phyloP scores from a whole-genome alignment of 2,329 filamentous ascomycete species.

The Macroventuria anomochaeta region DNA sequence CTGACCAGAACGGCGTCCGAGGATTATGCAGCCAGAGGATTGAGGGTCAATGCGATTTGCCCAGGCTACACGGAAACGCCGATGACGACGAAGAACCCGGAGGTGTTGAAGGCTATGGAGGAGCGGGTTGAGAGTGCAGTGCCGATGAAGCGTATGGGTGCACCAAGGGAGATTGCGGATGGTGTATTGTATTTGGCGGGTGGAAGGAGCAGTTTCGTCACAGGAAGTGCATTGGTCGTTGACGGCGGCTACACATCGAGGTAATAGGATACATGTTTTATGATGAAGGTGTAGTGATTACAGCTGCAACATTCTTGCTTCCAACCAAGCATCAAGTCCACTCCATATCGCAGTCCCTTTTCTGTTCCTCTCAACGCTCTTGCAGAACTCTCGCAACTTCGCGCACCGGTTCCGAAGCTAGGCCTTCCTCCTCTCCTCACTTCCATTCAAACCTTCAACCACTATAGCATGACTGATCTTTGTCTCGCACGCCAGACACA shows the following conservation, averaged over 20 bases:
- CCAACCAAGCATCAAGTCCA: too few species aligned
- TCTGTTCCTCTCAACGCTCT: too few species aligned
- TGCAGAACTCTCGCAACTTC: too few species aligned
- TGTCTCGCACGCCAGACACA: too few species aligned
- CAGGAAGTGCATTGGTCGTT: constrained; percentile 31
- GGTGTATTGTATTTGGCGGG: constrained; percentile 37
- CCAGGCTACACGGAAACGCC: constrained; percentile 37
- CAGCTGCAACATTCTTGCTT: too few species aligned
- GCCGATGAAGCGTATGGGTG: constrained; percentile 34
- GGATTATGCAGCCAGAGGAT: constrained; percentile 52
- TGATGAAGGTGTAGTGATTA: too few species aligned
- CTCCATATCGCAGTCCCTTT: too few species aligned
- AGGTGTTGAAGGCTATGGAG: constrained; percentile 32
- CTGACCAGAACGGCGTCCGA: constrained; percentile 53
- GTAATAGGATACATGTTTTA: not conserved
- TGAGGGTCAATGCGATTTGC: constrained; percentile 50
- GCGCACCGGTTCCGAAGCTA: too few species aligned
- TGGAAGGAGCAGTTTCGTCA: constrained; percentile 35
- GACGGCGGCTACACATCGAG: constrained; percentile 29
- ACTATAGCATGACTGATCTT: too few species aligned
- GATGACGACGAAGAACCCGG: constrained; percentile 28
- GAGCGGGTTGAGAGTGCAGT: constrained; percentile 31
- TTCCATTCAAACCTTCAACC: too few species aligned
- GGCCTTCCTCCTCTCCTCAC: too few species aligned
- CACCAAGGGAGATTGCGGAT: constrained; percentile 35